These are phyloP conservation scores for Juglanconis sp. DNA, from an alignment of 2,329 filamentous ascomycete species.

Conservation along the genomic window DNA sequence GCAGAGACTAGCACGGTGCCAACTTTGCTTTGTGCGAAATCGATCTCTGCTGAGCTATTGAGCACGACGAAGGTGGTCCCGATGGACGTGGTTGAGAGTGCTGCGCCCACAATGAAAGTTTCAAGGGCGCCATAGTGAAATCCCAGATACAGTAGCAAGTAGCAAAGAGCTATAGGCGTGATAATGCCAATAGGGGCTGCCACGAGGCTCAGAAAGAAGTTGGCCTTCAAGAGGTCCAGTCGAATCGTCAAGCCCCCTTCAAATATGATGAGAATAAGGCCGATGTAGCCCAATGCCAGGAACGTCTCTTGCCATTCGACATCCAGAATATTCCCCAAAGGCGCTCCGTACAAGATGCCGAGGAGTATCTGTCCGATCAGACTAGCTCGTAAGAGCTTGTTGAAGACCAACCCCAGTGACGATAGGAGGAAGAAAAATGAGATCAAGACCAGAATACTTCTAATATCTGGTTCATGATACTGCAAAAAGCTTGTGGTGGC, in stretches of 20 bases:
- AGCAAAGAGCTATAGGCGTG: slow-evolving; percentile 44
- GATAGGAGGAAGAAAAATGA: slow-evolving; percentile 44
- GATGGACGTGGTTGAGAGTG: slow-evolving; percentile 12
- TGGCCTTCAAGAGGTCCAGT: slow-evolving; percentile 42
- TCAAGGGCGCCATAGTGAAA: slow-evolving; percentile 34
- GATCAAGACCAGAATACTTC: slow-evolving; percentile 37
- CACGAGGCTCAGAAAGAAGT: slow-evolving; percentile 38
- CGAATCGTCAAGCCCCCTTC: slow-evolving; percentile 46
- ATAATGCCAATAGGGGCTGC: slow-evolving; percentile 42
- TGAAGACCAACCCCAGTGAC: slow-evolving; percentile 37
- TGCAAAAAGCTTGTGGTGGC: slow-evolving; percentile 28
- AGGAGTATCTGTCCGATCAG: slow-evolving; percentile 46
- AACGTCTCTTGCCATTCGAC: slow-evolving; percentile 43
- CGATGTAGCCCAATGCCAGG: slow-evolving; percentile 44
- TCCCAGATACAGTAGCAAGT: slow-evolving; percentile 39
- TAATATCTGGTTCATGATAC: slow-evolving; percentile 37
- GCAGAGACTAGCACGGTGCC: slow-evolving; percentile 43
- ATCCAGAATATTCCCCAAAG: slow-evolving; percentile 41
- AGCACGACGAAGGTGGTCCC: slow-evolving; percentile 30
- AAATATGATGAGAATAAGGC: slow-evolving; percentile 48
- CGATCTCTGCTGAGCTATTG: slow-evolving; percentile 27
- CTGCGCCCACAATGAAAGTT: slow-evolving; percentile 13
- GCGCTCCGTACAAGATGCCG: slow-evolving; percentile 43
- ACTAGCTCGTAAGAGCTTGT: slow-evolving; percentile 39
- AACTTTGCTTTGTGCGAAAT: slow-evolving; percentile 39